A percentile compares a stretch with the other conserved stretches of the same genome.
phyloP scores from a whole-genome alignment of 2,329 filamentous ascomycete genomes.

The Hymenoscyphus linearis region DNA sequence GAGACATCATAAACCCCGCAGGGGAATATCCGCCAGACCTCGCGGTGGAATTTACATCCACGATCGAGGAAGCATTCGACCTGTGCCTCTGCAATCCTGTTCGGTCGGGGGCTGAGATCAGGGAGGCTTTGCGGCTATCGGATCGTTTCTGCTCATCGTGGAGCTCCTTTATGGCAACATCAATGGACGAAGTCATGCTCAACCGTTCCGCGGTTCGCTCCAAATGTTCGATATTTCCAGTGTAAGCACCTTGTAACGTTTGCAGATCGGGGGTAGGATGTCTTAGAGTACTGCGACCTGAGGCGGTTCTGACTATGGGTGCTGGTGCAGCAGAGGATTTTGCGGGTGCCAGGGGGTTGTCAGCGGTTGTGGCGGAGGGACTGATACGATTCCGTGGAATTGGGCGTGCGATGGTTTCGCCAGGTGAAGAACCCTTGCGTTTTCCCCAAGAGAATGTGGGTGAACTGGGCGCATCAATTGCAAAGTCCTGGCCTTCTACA shows the following conservation, averaged over 20 bases:
- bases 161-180: constrained; percentile 69
- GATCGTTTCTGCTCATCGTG: constrained; percentile 65
- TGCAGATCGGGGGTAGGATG: constrained; percentile 60
- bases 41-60: constrained; percentile 62
- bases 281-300: constrained; percentile 34
- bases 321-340: constrained; percentile 7
- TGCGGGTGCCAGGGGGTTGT: constrained; percentile 9
- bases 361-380: constrained; percentile 18
- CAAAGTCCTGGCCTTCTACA: constrained; percentile 18
- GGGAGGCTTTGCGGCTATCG: constrained; percentile 61
- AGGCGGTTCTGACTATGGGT: constrained; percentile 26
- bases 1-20: constrained; percentile 62
- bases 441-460: constrained; percentile 4
- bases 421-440: constrained; percentile 4
- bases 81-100: constrained; percentile 37
- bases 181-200: constrained; percentile 68
- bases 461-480: constrained; percentile 10
- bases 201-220: constrained; percentile 72
- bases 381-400: constrained; percentile 15
- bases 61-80: constrained; percentile 54
- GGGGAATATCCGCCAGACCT: constrained; percentile 67
- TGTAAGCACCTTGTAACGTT: constrained; percentile 55
- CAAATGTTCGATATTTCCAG: constrained; percentile 65
- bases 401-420: constrained; percentile 9
- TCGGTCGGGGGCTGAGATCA: constrained; percentile 43